A percentile compares a stretch with the other conserved stretches of the same genome.
Evolutionary conservation across 1,139 yeast species (phyloP).

Genomic region (Keqinozyma sinolaborantium): DNA sequence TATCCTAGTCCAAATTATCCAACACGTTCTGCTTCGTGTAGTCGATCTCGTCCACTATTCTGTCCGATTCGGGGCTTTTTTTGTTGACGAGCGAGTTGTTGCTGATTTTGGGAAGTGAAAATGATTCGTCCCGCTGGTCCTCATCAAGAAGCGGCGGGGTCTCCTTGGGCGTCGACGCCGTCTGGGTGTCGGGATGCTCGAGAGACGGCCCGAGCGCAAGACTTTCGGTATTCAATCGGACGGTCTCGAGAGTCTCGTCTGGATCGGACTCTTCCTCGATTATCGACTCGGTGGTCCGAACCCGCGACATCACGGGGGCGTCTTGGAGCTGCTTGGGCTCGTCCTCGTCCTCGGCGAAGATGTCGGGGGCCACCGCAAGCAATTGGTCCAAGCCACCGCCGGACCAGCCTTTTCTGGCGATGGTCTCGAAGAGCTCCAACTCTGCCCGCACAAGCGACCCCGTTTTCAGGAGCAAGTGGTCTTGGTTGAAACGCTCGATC

Average conservation of each 20-base stretch:
- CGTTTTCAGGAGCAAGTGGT: slow-evolving; percentile 48
- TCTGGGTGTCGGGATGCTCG: neutral
- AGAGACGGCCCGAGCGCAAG: neutral
- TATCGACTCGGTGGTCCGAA: slow-evolving; percentile 2
- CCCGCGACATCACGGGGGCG: neutral
- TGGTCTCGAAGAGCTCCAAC: slow-evolving; percentile 74
- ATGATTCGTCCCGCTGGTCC: slow-evolving; percentile 22
- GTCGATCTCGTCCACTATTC: slow-evolving; percentile 4
- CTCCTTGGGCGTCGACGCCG: slow-evolving; percentile 1
- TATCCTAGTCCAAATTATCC: slow-evolving; percentile 5
- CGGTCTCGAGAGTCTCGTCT: slow-evolving; percentile 12
- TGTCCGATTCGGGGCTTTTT: slow-evolving; percentile 1
- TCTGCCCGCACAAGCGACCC: slow-evolving; percentile 75
- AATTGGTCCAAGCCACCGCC: slow-evolving; percentile 82
- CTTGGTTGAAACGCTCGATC: slow-evolving; percentile 36
- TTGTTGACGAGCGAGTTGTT: slow-evolving; percentile 7
- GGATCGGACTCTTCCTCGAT: slow-evolving; percentile 3
- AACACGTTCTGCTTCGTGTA: slow-evolving; percentile 7
- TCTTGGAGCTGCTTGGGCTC: slow-evolving; percentile 1
- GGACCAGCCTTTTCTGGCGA: slow-evolving; percentile 82
- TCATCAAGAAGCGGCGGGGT: slow-evolving; percentile 1
- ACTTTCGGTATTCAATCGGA: slow-evolving; percentile 5
- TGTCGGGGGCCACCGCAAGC: slow-evolving; percentile 51
- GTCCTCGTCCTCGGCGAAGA: slow-evolving; percentile 30
- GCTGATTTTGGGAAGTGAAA: slow-evolving; percentile 27